These are phyloP conservation scores for Penicillium bovifimosum DNA, from an alignment of 495 filamentous ascomycete genomes.

Conservation along the genomic window DNA sequence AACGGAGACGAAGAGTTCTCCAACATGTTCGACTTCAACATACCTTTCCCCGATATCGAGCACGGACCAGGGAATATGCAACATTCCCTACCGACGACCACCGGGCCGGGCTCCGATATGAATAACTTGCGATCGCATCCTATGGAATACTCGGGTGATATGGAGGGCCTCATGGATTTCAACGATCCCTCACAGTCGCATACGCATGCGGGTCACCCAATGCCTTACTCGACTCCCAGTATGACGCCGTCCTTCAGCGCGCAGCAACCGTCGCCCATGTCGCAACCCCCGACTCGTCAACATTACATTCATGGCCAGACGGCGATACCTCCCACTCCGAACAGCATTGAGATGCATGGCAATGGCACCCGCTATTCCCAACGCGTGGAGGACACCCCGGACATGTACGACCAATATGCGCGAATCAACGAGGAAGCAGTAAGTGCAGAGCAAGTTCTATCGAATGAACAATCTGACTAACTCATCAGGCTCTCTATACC, in stretches of 20 bases:
- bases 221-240: constrained; percentile 29
- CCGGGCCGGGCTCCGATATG: constrained; percentile 27
- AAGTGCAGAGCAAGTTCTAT: constrained; percentile 10
- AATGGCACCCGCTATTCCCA: constrained; percentile 57
- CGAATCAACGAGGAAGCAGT: constrained; percentile 78
- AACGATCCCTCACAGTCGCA: constrained; percentile 22
- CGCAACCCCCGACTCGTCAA: constrained; percentile 51
- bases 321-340: constrained; percentile 87
- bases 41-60: constrained; percentile 46
- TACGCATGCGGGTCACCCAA: constrained; percentile 5
- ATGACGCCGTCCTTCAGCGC: constrained; percentile 38
- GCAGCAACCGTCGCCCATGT: constrained; percentile 40
- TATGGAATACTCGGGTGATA: constrained; percentile 16
- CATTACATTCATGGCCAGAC: constrained; percentile 48
- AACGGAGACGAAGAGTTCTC: constrained; percentile 47
- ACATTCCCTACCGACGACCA: constrained; percentile 30
- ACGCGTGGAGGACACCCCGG: constrained; percentile 54
- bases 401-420: constrained; percentile 67
- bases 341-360: constrained; percentile 83
- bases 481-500: constrained; percentile 70
- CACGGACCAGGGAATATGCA: constrained; percentile 34
- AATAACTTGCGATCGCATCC: constrained; percentile 28
- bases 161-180: constrained; percentile 37
- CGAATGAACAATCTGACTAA: neutral
- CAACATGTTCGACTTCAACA: constrained; percentile 50